A percentile compares a stretch with the other conserved stretches of the same genome.
These are phyloP conservation scores for Hepatocystis sp. DNA, from an alignment of 169 alveolate genomes.

Conservation along the genomic window DNA sequence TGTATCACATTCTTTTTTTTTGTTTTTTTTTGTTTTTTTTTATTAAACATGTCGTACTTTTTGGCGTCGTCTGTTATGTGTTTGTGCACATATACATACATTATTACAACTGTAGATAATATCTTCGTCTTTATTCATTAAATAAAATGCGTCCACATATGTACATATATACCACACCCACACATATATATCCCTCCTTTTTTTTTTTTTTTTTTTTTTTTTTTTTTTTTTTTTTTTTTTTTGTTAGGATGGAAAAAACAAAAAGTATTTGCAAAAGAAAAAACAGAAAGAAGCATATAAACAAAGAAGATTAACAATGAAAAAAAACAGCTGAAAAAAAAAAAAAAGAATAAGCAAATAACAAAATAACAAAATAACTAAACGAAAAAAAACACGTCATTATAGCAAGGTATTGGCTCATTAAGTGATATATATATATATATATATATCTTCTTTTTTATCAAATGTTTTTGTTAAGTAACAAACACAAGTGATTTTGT, in stretches of 20 bases:
- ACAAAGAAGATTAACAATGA: slow-evolving; percentile 38
- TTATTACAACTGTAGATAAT: background rate
- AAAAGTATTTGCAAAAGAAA: slow-evolving; percentile 42
- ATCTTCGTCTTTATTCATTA: background rate
- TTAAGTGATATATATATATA: no score
- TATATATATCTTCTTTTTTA: no score
- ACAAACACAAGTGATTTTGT: no score
- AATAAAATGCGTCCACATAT: no score
- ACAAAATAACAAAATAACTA: no score
- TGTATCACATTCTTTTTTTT: background rate
- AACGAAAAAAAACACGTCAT: no score
- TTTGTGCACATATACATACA: background rate
- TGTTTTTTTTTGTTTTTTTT: no score
- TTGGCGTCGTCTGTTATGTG: background rate
- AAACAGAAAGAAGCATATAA: slow-evolving; percentile 24
- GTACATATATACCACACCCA: background rate
- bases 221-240: background rate
- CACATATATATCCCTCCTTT: background rate
- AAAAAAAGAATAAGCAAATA: no score
- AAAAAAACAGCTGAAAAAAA: slow-evolving; percentile 18
- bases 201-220: background rate
- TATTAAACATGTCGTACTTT: no score
- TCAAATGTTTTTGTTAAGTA: no score
- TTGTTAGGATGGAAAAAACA: slow-evolving; percentile 76
- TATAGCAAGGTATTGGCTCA: no score